Percentiles rank a stretch among this genome's conserved stretches.
These are phyloP conservation scores for Aegilops bicornis DNA, from an alignment of 176 grass and related monocot species.

Conservation along the genomic window DNA sequence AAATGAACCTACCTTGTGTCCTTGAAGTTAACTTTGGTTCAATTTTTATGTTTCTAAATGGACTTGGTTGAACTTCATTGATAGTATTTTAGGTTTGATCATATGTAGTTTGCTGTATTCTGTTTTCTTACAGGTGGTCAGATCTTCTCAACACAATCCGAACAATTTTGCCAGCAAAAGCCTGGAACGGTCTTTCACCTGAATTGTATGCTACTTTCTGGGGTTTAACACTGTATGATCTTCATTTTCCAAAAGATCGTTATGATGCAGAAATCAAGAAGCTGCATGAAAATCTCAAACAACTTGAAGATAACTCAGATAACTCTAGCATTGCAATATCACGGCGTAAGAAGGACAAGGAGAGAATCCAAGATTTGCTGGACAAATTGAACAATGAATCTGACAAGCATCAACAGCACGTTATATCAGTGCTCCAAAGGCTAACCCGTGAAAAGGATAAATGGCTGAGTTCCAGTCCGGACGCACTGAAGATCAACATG, in stretches of 20 bases:
- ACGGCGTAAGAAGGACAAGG: slow-evolving; percentile 97
- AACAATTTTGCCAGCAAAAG: slow-evolving; percentile 80
- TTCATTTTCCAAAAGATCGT: slow-evolving; percentile 84
- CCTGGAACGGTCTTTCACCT: slow-evolving; percentile 89
- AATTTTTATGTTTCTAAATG: neutral
- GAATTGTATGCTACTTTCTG: slow-evolving; percentile 96
- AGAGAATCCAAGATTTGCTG: slow-evolving; percentile 95
- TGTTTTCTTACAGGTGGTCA: slow-evolving; percentile 68
- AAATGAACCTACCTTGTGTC: neutral
- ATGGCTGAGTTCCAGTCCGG: slow-evolving; percentile 84
- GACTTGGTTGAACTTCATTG: neutral
- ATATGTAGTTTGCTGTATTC: slow-evolving; percentile 14
- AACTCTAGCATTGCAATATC: slow-evolving; percentile 93
- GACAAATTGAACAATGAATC: slow-evolving; percentile 84
- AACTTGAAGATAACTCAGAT: slow-evolving; percentile 93
- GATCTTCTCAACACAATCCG: slow-evolving; percentile 75
- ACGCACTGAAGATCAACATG: slow-evolving; percentile 93
- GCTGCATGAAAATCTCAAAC: slow-evolving; percentile 88
- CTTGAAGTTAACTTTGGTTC: neutral
- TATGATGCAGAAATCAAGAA: slow-evolving; percentile 96
- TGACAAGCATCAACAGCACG: slow-evolving; percentile 79
- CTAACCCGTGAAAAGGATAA: slow-evolving; percentile 88
- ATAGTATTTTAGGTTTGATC: neutral
- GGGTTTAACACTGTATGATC: slow-evolving; percentile 96
- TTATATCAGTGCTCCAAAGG: slow-evolving; percentile 75